Conservation (phyloP, 2,329 filamentous ascomycete genomes). For the Microdochium paspali region DNA sequence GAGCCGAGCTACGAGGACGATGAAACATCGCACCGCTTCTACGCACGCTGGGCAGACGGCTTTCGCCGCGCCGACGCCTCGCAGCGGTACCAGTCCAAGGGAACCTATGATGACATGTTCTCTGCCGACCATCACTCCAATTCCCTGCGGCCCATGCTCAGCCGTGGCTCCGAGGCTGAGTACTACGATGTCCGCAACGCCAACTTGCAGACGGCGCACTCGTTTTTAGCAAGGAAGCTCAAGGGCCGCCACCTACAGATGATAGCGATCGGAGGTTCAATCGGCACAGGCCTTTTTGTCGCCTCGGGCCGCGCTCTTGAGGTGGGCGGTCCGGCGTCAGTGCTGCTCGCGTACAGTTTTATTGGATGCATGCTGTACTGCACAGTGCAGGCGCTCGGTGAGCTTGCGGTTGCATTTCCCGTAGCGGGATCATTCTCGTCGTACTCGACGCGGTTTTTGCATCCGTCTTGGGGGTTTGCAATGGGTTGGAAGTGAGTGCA, state of each 20-base stretch:
- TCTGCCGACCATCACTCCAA: constrained; percentile 1
- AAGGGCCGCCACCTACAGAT: constrained; percentile 88
- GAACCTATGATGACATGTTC: constrained; percentile 23
- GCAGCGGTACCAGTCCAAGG: constrained; percentile 35
- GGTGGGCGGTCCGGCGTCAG: constrained; percentile 65
- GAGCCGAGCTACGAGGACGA: constrained; percentile 34
- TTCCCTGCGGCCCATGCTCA: constrained; percentile 12
- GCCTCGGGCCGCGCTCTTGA: constrained; percentile 65
- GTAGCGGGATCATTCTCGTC: constrained; percentile 87
- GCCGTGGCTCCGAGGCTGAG: constrained; percentile 23
- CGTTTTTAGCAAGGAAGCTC: constrained; percentile 65
- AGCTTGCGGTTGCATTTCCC: constrained; percentile 83
- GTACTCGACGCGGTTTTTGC: constrained; percentile 85
- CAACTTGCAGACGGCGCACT: constrained; percentile 65
- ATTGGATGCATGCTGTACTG: constrained; percentile 85
- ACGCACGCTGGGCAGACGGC: constrained; percentile 44
- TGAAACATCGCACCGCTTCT: constrained; percentile 17
- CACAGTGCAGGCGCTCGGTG: constrained; percentile 83
- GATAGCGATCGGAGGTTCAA: constrained; percentile 93
- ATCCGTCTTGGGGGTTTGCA: constrained; percentile 89
- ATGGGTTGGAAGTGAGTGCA: constrained; percentile 81
- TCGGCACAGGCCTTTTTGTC: constrained; percentile 84
- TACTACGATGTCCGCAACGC: constrained; percentile 48
- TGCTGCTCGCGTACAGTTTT: constrained; percentile 69
- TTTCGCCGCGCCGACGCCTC: constrained; percentile 50